These are phyloP conservation scores for Fusarium decemcellulare DNA, from an alignment of 2,329 filamentous ascomycete species.

Conservation along the genomic window DNA sequence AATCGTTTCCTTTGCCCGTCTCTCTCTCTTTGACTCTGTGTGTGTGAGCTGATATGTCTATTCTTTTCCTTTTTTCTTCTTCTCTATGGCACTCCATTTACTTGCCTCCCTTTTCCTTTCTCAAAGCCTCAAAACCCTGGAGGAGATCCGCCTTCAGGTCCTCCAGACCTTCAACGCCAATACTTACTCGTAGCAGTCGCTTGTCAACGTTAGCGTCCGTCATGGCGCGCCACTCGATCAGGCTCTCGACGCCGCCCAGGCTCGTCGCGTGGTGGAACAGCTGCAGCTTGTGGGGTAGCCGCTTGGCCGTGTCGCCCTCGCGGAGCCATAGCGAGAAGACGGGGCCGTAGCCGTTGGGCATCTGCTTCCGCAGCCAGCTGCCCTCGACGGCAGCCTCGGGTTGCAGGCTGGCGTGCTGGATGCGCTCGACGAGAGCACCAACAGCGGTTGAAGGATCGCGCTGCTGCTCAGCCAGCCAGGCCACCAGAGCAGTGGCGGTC, in stretches of 20 bases:
- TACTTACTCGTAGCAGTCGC: constrained; percentile 82
- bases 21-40: background rate
- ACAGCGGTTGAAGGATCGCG: constrained; percentile 57
- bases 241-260: constrained; percentile 91
- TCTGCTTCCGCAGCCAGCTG: constrained; percentile 86
- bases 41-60: constrained; percentile 5
- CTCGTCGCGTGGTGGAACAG: constrained; percentile 97
- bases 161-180: constrained; percentile 89
- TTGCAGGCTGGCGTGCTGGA: constrained; percentile 88
- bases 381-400: constrained; percentile 67
- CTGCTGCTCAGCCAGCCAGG: constrained; percentile 75
- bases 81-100: constrained; percentile 1
- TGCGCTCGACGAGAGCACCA: constrained; percentile 67
- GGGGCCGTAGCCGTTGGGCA: constrained; percentile 91
- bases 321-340: constrained; percentile 85
- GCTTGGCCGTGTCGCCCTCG: constrained; percentile 71
- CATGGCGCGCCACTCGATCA: constrained; percentile 98
- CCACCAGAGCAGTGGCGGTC: constrained; percentile 78
- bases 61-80: background rate
- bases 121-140: constrained; percentile 73
- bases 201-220: constrained; percentile 81
- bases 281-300: constrained; percentile 81
- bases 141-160: constrained; percentile 85
- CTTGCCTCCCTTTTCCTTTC: constrained; percentile 5
- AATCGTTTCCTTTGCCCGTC: constrained; percentile 6